Evolutionary conservation across 176 grass and related monocot species (phyloP), one percentile per base, ranked within the genome.

Genomic region (Pharus latifolius): DNA sequence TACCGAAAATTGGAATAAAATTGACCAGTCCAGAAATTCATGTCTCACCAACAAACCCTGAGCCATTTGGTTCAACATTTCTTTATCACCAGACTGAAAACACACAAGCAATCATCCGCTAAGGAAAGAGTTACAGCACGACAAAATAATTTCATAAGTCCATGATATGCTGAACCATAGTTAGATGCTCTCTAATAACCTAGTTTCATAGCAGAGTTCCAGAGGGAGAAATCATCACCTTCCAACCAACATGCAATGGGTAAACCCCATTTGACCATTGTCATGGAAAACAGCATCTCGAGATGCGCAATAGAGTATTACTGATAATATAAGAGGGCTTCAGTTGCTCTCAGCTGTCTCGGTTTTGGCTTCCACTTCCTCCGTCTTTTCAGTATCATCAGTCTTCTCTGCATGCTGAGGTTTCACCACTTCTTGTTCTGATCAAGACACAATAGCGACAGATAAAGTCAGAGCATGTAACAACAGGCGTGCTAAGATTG

Each of bases 361-460:
- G 0, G 44, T 62, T 49, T 81, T 82, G 22, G 27, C 73, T 13
- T 74, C 78, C 6, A 35, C 34, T 19, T 77, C 78, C 65, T 78
- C 35, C 0, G 59, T 22, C 60, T 81, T 73, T 37, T 52, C 56
- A 0, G 44, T 70, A 11, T 70, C 75, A 6, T 20, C 82, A 38
- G 63, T 30, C 62, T 89, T 78, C 61, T 61, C 73, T 0, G 40
- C 68, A 26, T 69, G 65, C 59, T 76, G 65, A 67, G 72, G 77
- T 77, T 89, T 81, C 0, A 72, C 80, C 29, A 76, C 81, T 73
- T 84, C 80, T 80, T n/a, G n/a, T n/a, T 75, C 57, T 88, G 44
- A 20, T 1, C 3, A 15, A 25, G 42, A 10, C 23, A 15, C n/a
- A 60, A 29, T 5, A 42, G 48, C 52, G 69, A 55, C 22, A 8